Base-by-base conservation (phyloP, 202 grass and related monocot genomes). In the Elaeis oleifera region DNA sequence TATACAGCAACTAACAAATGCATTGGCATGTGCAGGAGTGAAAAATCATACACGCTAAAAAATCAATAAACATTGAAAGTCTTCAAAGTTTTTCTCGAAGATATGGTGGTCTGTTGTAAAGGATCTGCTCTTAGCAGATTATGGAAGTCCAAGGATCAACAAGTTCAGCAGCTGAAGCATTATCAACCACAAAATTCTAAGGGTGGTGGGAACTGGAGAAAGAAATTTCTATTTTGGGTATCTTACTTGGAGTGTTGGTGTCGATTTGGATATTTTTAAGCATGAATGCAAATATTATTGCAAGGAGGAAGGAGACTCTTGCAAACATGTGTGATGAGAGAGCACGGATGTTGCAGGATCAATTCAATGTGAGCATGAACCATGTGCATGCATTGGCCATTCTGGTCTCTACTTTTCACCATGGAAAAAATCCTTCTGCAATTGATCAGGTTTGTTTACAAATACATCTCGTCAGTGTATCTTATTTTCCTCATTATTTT, bases 341-440 rank as follows among this genome's bases (percentile, higher is more conserved):
- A 87, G 88, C 88, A 61, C 75, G 80, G 21, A 81, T 91, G 88
- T 67, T 91, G 71, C 88, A 91, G 63, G 88, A 87, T 81, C 88
- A 91, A 49, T 91, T 91, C 57, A 91, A 87, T 79, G 83, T 91
- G 53, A 87, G 88, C 77, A 91, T 87, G 83, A 91, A 91, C 63
- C 88, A 87, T 52, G 77, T 87, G 52, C 88, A 84, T 64, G 88
- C 83, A 21, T 74, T 87, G 67, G 77, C 80, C 21, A 84, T 91
- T 68, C 60, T 91, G 28, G 83, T 87, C 24, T 91, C 80, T 59
- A 84, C 88, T 27, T 91, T 91, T 84, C 88, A 91, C 66, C 88
- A 91, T 59, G 83, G 79, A 36, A 91, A 87, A 62, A 73, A 84
- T 62, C 77, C 77, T 51, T 91, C 83, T 76, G 80, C 83, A 24